Evolutionary conservation across 371 early-diverging fungal genomes (phyloP).

Genomic region (Mortierella sp.): DNA sequence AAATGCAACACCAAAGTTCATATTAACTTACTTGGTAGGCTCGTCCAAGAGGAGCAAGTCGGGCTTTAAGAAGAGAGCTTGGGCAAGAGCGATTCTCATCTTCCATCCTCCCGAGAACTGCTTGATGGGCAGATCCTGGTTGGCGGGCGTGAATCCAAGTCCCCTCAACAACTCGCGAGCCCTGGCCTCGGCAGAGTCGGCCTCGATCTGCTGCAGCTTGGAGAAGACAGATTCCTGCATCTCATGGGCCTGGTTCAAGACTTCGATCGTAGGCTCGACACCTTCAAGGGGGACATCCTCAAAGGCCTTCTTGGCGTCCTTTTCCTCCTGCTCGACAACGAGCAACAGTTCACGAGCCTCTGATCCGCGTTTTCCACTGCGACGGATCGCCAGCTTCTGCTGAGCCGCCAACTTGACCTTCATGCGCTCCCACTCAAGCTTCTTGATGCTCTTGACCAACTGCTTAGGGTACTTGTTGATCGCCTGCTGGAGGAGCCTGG

Average conservation of each 20-base stretch:
- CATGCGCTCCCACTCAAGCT: slow-evolving; percentile 57
- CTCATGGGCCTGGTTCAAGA: slow-evolving; percentile 68
- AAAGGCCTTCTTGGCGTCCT: slow-evolving; percentile 60
- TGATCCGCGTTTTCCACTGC: slow-evolving; percentile 86
- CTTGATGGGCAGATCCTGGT: slow-evolving; percentile 60
- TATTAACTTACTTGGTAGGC: slow-evolving; percentile 66
- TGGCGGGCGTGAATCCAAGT: slow-evolving; percentile 70
- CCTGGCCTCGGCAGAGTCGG: slow-evolving; percentile 67
- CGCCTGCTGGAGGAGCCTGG: slow-evolving; percentile 61
- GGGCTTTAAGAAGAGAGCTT: slow-evolving; percentile 82
- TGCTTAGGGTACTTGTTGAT: slow-evolving; percentile 59
- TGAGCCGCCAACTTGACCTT: slow-evolving; percentile 64
- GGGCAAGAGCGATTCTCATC: slow-evolving; percentile 88
- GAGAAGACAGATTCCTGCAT: slow-evolving; percentile 71
- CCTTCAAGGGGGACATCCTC: slow-evolving; percentile 36
- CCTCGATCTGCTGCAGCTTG: slow-evolving; percentile 63
- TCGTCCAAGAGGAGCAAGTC: slow-evolving; percentile 93
- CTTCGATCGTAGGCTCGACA: slow-evolving; percentile 63
- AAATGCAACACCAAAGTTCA: background rate
- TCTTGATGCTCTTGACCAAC: slow-evolving; percentile 52
- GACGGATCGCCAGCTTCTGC: slow-evolving; percentile 76
- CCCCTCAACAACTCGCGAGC: slow-evolving; percentile 74
- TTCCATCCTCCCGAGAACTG: slow-evolving; percentile 93
- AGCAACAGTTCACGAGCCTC: slow-evolving; percentile 71
- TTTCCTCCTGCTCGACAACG: slow-evolving; percentile 67